Base-by-base conservation (phyloP, 768 basidiomycete genomes). In the Cubamyces lactineus region DNA sequence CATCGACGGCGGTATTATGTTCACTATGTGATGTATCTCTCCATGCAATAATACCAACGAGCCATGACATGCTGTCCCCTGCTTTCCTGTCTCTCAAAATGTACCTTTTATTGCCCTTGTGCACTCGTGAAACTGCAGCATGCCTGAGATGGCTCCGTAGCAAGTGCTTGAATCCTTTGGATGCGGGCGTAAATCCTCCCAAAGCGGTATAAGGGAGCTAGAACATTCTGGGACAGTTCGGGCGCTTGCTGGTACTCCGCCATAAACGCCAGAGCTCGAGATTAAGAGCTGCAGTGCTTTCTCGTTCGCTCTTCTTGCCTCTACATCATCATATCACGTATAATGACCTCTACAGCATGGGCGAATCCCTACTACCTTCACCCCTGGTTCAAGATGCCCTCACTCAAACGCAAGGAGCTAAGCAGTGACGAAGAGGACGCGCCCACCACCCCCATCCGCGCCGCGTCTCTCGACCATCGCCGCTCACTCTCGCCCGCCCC, bases 351-450 rank as follows among this genome's bases (percentile, higher is more conserved):
- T 17, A 17, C 62, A 53, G 63, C 63, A 26, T 79, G 77, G 77
- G 55, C 70, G 13, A 71, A 72, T 38, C 63, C 72, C n/a, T 48
- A 73, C 40, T 71, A 70, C 17, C 62, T 69, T 30, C 81, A 83
- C 64, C 81, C 81, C 52, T 82, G 81, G 82, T 78, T 78, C 62
- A 68, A 68, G 43, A 72, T 73, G 58, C 69, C 76, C 0, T 69
- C 75, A 42, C 70, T 69, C 68, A 83, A 82, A 64, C 82, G 82
- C 61, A 80, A 75, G 63, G 62, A 59, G 1, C 45, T 50, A 13
- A 59, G 68, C 16, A 58, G 67, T 9, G 66, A 69, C 43, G 61
- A 58, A 21, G 67, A 70, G 43, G 54, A 64, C 57, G 61, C 51
- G 19, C 55, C 63, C 41, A 46, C 48, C 66, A 50, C 57, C 61